A percentile compares a stretch with the other conserved stretches of the same genome.
phyloP scores from a whole-genome alignment of 2,329 filamentous ascomycete genomes.

The Emmonsiellopsis sp. region DNA sequence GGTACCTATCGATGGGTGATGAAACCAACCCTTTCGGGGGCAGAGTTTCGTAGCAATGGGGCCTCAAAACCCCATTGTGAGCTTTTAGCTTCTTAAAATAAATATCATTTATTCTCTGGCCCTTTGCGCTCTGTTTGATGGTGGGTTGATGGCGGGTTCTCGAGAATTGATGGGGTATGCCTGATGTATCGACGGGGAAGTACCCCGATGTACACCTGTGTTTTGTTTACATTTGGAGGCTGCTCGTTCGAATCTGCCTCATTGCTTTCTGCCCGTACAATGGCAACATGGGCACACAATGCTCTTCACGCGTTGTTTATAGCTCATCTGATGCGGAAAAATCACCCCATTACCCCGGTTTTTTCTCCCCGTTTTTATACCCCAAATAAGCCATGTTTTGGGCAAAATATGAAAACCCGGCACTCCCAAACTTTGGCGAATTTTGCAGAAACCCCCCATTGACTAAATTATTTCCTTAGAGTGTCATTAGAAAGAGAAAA shows the following conservation, averaged over 20 bases:
- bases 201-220: neutral
- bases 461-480: neutral
- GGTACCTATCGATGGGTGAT: neutral
- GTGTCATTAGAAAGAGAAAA: neutral
- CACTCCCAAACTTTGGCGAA: neutral
- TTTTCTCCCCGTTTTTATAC: neutral
- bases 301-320: neutral
- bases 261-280: neutral
- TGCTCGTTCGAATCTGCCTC: neutral
- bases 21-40: conserved; percentile 1
- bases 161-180: neutral
- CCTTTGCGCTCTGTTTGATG: neutral
- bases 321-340: neutral
- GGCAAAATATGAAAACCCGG: neutral
- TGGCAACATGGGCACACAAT: neutral
- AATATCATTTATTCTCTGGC: neutral
- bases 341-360: neutral
- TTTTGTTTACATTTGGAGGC: neutral
- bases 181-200: neutral
- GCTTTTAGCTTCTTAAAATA: neutral
- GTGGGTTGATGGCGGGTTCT: neutral
- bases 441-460: neutral
- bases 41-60: conserved; percentile 2
- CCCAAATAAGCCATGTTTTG: neutral
- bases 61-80: neutral